Conservation (phyloP, 176 grass and related monocot species). For the Themeda triandra region DNA sequence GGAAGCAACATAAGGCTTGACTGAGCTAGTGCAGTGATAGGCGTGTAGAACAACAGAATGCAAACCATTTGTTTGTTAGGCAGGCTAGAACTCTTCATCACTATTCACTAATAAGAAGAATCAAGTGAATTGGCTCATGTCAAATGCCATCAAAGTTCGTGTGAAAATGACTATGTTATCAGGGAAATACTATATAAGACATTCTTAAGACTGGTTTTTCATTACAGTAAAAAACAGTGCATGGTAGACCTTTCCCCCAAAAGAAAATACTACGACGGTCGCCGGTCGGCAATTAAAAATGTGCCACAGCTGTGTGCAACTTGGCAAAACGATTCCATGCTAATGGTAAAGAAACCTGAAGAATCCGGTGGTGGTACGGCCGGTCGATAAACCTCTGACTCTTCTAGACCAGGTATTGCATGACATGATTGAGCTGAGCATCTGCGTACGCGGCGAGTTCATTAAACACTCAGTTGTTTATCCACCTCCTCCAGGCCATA, state of each 20-base stretch:
- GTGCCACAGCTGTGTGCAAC: not conserved
- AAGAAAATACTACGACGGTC: not conserved
- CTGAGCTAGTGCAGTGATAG: too few species aligned
- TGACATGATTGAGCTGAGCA: constrained; percentile 9
- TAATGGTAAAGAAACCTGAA: not conserved
- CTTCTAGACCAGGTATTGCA: not conserved
- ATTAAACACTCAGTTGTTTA: not conserved
- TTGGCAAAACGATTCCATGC: not conserved
- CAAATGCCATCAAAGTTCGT: not conserved
- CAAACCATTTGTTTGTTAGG: not conserved
- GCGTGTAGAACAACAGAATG: not conserved
- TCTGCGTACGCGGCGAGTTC: constrained; percentile 2
- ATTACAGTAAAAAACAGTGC: not conserved
- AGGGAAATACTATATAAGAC: too few species aligned
- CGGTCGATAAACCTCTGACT: constrained; percentile 22
- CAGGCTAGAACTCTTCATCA: not conserved
- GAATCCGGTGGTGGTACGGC: constrained; percentile 5
- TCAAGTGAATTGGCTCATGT: not conserved
- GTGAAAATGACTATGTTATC: not conserved
- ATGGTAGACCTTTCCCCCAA: not conserved
- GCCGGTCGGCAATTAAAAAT: not conserved
- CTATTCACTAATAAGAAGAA: too few species aligned
- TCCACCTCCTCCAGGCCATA: constrained; percentile 26
- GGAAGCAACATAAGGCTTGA: not conserved
- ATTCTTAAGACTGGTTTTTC: not conserved